These are phyloP conservation scores for Pecoramyces ruminantium DNA, from an alignment of 192 early-diverging fungal genomes.

Conservation along the genomic window DNA sequence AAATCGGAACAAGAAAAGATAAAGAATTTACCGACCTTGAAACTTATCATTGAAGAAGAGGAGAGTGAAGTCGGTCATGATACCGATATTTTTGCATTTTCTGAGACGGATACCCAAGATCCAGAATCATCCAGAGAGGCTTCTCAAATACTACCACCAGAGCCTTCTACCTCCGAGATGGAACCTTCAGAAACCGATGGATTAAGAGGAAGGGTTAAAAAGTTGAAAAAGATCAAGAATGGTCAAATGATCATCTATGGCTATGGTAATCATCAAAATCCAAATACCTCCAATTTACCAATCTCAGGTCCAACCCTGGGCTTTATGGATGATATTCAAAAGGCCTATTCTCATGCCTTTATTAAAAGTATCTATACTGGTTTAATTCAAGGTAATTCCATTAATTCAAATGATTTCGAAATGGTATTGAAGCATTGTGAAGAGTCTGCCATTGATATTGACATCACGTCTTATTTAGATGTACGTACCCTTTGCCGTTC, in stretches of 20 bases:
- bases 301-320: background rate
- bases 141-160: background rate
- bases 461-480: background rate
- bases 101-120: background rate
- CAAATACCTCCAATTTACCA: background rate
- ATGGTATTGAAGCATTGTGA: background rate
- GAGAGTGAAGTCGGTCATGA: background rate
- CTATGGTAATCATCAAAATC: background rate
- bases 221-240: background rate
- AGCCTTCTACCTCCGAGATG: too few species aligned
- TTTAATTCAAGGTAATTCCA: background rate
- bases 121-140: background rate
- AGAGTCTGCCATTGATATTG: background rate
- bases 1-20: background rate
- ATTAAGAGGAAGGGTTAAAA: background rate
- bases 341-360: background rate
- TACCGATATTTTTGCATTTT: background rate
- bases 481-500: background rate
- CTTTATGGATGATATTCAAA: background rate
- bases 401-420: background rate
- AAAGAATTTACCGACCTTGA: background rate
- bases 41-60: background rate
- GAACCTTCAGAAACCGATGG: background rate
- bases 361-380: background rate
- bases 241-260: background rate